Evolutionary conservation across 2,329 filamentous ascomycete genomes (phyloP).

Genomic region (Amylocarpus encephaloides): DNA sequence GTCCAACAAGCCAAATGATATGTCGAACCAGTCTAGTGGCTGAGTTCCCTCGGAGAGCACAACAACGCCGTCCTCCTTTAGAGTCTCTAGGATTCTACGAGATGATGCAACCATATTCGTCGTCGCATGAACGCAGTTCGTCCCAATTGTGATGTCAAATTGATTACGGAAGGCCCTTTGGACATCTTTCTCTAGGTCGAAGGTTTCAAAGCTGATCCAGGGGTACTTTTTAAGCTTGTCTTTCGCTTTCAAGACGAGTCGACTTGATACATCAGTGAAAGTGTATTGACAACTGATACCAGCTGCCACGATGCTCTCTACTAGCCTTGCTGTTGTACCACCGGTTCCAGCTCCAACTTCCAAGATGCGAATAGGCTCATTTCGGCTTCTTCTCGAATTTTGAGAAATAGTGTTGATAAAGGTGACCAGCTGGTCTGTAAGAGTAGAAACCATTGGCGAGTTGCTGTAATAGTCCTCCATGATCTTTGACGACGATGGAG

Average conservation of each 20-base stretch:
- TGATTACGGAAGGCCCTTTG: neutral
- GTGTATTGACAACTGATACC: constrained; percentile 34
- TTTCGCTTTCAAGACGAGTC: constrained; percentile 24
- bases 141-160: constrained; percentile 18
- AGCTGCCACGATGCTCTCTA: constrained; percentile 22
- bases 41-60: constrained; percentile 17
- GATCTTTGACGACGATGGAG: constrained; percentile 15
- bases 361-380: constrained; percentile 33
- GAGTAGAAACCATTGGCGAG: constrained; percentile 17
- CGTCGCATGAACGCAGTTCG: constrained; percentile 22
- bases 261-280: constrained; percentile 38
- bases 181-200: neutral
- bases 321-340: constrained; percentile 34
- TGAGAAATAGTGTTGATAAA: constrained; percentile 8
- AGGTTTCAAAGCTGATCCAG: constrained; percentile 6
- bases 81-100: constrained; percentile 7
- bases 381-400: constrained; percentile 8
- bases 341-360: constrained; percentile 41
- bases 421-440: constrained; percentile 10
- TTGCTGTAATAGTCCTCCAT: constrained; percentile 24
- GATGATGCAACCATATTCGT: neutral
- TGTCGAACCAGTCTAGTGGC: constrained; percentile 18
- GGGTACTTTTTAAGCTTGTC: constrained; percentile 18
- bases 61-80: constrained; percentile 13
- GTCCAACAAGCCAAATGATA: constrained; percentile 22